These are phyloP conservation scores for Gossypium lobatum DNA, from an alignment of 441 rosid species.

Conservation along the genomic window DNA sequence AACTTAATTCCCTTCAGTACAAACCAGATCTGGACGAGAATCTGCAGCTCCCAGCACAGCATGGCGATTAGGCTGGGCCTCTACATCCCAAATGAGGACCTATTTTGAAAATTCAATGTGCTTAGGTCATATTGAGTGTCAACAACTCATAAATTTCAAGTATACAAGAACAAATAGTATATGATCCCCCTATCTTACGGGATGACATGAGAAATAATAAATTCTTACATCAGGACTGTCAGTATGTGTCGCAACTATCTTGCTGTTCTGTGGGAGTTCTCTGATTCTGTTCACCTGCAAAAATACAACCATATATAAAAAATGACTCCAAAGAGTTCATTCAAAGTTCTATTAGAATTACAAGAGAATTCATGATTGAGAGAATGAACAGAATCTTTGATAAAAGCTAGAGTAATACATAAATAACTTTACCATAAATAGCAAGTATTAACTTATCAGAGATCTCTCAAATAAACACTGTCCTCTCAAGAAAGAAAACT, in stretches of 20 bases:
- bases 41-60: constrained; percentile 56
- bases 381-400: not conserved
- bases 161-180: not conserved
- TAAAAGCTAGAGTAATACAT: not conserved
- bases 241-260: constrained; percentile 75
- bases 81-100: constrained; percentile 81
- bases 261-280: constrained; percentile 69
- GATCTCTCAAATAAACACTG: not conserved
- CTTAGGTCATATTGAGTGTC: not conserved
- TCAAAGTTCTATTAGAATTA: not conserved
- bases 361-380: not conserved
- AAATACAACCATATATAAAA: constrained; percentile 1
- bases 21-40: constrained; percentile 73
- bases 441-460: not conserved
- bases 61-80: constrained; percentile 70
- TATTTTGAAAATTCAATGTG: constrained; percentile 9
- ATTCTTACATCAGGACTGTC: constrained; percentile 51
- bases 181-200: not conserved
- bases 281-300: constrained; percentile 76
- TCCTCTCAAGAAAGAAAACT: not conserved
- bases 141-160: constrained; percentile 9
- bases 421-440: not conserved
- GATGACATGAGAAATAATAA: not conserved
- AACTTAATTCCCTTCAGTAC: constrained; percentile 22
- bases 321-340: not conserved